A percentile compares a stretch with the other conserved stretches of the same genome.
These are phyloP conservation scores for Iris pallida DNA, from an alignment of 116 monocot genomes.

Conservation along the genomic window DNA sequence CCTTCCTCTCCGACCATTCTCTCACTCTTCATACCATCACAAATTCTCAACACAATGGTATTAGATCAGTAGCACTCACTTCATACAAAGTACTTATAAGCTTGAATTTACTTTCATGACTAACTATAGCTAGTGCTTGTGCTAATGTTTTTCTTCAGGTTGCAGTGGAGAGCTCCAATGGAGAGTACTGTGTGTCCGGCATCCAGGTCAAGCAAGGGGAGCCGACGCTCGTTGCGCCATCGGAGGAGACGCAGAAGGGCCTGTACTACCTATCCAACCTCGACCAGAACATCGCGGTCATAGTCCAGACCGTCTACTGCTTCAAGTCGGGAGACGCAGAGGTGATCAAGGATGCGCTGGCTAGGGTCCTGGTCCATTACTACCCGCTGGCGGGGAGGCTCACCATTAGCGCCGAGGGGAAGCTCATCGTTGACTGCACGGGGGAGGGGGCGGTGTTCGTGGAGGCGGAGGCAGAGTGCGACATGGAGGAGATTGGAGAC, in stretches of 20 bases:
- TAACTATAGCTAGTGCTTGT: background rate
- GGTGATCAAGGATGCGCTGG: constrained; percentile 33
- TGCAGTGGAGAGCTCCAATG: constrained; percentile 1
- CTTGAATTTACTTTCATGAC: background rate
- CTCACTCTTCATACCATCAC: background rate
- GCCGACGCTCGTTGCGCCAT: constrained; percentile 36
- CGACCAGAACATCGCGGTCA: constrained; percentile 74
- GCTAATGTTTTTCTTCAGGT: constrained; percentile 10
- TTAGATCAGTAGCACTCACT: background rate
- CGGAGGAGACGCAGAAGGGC: constrained; percentile 42
- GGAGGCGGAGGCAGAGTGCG: constrained; percentile 52
- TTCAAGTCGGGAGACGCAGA: constrained; percentile 31
- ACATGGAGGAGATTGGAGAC: constrained; percentile 45
- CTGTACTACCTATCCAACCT: constrained; percentile 64
- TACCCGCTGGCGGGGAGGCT: constrained; percentile 63
- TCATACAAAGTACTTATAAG: background rate
- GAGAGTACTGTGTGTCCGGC: background rate
- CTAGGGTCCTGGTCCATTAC: constrained; percentile 53
- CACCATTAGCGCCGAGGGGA: constrained; percentile 43
- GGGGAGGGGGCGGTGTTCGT: constrained; percentile 50
- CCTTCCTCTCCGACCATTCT: background rate
- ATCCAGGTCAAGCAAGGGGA: constrained; percentile 32
- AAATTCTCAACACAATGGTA: constrained; percentile 9
- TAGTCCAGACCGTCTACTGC: constrained; percentile 64
- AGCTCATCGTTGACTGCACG: constrained; percentile 54